Conservation (phyloP, 805 yeast genomes). For the Wickerhamia fluorescens region DNA sequence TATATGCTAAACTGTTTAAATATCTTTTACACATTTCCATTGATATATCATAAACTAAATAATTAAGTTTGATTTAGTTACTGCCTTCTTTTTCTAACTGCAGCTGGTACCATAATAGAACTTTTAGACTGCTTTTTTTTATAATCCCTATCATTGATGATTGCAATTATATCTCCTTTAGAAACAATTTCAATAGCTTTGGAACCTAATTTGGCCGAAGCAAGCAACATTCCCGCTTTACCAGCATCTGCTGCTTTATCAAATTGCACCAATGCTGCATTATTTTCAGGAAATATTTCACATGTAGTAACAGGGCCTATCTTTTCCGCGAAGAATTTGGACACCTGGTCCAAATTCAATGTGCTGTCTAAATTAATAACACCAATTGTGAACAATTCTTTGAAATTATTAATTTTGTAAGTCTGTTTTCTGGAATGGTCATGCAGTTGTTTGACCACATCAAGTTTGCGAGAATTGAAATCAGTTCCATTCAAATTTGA, state of each 20-base stretch:
- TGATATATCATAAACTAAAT: no score
- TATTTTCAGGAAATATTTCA: constrained; percentile 37
- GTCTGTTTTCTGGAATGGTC: not conserved
- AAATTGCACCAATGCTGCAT: constrained; percentile 47
- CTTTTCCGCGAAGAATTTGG: constrained; percentile 16
- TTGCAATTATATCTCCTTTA: no score
- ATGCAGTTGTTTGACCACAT: constrained; percentile 26
- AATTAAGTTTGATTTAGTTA: no score
- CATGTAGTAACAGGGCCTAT: constrained; percentile 33
- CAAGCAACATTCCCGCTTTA: constrained; percentile 36
- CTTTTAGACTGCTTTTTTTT: no score
- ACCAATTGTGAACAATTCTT: constrained; percentile 14
- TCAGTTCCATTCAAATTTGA: constrained; percentile 32
- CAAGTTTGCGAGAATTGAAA: constrained; percentile 41
- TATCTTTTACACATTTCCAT: no score
- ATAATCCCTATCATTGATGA: no score
- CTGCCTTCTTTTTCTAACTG: no score
- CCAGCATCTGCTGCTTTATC: constrained; percentile 42
- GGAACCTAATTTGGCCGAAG: constrained; percentile 32
- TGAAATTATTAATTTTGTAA: constrained; percentile 7
- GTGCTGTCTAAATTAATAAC: constrained; percentile 25
- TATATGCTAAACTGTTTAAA: no score
- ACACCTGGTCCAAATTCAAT: constrained; percentile 27
- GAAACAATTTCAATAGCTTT: constrained; percentile 11
- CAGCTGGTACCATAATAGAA: no score